Evolutionary conservation across 768 basidiomycete species (phyloP).

Genomic region (Suillus weaverae): DNA sequence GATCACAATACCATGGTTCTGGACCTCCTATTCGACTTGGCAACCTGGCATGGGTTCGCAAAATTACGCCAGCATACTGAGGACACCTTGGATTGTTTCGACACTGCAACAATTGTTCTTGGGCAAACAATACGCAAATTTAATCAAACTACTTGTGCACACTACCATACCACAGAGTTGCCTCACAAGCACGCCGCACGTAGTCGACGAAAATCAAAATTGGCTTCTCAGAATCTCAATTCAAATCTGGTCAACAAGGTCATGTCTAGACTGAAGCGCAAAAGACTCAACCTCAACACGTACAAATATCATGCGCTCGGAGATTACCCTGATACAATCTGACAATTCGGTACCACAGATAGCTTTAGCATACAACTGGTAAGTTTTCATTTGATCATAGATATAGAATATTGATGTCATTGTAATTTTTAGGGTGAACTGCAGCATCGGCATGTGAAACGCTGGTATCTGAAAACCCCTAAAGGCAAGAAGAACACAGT

Average conservation of each 20-base stretch:
- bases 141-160: neutral
- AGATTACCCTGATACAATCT: neutral
- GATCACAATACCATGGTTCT: too few species aligned
- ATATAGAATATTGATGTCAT: neutral
- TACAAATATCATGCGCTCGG: neutral
- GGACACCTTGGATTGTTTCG: neutral
- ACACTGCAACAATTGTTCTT: neutral
- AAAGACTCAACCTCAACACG: neutral
- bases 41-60: neutral
- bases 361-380: constrained; percentile 34
- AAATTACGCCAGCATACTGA: too few species aligned
- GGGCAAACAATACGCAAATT: neutral
- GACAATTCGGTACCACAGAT: constrained; percentile 28
- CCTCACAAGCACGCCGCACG: neutral
- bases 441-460: constrained; percentile 32
- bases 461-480: constrained; percentile 35
- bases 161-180: neutral
- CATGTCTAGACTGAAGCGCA: neutral
- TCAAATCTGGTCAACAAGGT: neutral
- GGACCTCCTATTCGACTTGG: neutral
- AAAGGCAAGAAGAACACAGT: constrained; percentile 24
- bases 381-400: neutral
- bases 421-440: neutral
- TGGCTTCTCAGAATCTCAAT: neutral
- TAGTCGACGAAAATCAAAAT: neutral